These are phyloP conservation scores for Tulasnella sp. DNA, from an alignment of 768 basidiomycete species.

Conservation along the genomic window DNA sequence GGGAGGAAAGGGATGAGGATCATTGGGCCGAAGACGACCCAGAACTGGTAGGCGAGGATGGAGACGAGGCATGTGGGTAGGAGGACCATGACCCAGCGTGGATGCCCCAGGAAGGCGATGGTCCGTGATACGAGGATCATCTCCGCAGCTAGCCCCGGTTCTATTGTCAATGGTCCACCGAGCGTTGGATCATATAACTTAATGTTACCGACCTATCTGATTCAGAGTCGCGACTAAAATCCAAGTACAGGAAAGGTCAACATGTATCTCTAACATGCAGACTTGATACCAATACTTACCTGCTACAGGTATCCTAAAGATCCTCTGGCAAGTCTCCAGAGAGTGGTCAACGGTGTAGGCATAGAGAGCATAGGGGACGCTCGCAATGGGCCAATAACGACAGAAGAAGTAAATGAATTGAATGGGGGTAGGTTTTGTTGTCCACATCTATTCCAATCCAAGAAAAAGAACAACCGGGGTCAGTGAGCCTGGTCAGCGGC, in stretches of 20 bases:
- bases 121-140: neutral
- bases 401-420: neutral
- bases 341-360: constrained; percentile 65
- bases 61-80: constrained; percentile 1
- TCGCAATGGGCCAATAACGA: constrained; percentile 70
- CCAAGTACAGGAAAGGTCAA: neutral
- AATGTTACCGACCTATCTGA: neutral
- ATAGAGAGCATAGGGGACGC: constrained; percentile 68
- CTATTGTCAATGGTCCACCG: neutral
- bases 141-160: constrained; percentile 11
- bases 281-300: neutral
- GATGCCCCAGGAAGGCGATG: constrained; percentile 4
- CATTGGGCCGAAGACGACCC: constrained; percentile 12
- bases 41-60: constrained; percentile 1
- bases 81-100: neutral
- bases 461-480: too few relatives aligned
- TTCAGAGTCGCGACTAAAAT: constrained; percentile 6
- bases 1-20: constrained; percentile 2
- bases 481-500: too few relatives aligned
- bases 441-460: too few relatives aligned
- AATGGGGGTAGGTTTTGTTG: too few relatives aligned
- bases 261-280: neutral
- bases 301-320: constrained; percentile 45
- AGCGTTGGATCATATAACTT: neutral
- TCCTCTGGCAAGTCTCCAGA: constrained; percentile 50